These are phyloP conservation scores for Ophiostoma triangulosporum DNA, from an alignment of 2,329 filamentous ascomycete species.

Conservation along the genomic window DNA sequence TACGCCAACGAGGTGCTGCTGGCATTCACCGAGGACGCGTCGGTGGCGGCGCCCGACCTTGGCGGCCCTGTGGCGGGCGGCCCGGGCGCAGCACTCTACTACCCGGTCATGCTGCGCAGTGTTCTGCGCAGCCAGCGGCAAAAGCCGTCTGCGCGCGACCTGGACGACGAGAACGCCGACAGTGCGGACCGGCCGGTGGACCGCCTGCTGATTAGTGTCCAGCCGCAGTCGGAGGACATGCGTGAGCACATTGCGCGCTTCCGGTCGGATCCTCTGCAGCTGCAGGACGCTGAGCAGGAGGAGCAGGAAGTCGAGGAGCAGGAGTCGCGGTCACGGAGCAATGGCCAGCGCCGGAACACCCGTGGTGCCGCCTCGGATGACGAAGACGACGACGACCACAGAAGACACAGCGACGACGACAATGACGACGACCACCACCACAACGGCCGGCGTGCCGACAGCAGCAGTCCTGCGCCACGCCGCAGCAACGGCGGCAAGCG, in stretches of 20 bases:
- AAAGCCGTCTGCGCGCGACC: conserved; percentile 37
- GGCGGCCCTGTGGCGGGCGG: conserved; percentile 26
- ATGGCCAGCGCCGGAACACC: neutral
- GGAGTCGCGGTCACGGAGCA: neutral
- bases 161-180: conserved; percentile 23
- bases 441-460: conserved; percentile 12
- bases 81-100: conserved; percentile 51
- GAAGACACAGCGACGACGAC: conserved; percentile 4
- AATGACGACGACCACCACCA: neutral
- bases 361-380: conserved; percentile 3
- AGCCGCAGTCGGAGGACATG: conserved; percentile 42
- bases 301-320: conserved; percentile 16
- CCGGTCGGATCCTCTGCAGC: conserved; percentile 38
- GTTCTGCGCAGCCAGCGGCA: conserved; percentile 48
- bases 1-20: conserved; percentile 52
- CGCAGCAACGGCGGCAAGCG: conserved; percentile 10
- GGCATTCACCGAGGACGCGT: conserved; percentile 39
- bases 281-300: conserved; percentile 25
- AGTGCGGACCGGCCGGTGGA: conserved; percentile 34
- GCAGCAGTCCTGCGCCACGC: conserved; percentile 9
- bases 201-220: conserved; percentile 40
- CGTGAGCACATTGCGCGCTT: conserved; percentile 37
- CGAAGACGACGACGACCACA: neutral
- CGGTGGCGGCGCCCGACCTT: conserved; percentile 15
- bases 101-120: conserved; percentile 52